phyloP scores from a whole-genome alignment of 176 grass and related monocot genomes.

The Hyparrhenia diplandra region DNA sequence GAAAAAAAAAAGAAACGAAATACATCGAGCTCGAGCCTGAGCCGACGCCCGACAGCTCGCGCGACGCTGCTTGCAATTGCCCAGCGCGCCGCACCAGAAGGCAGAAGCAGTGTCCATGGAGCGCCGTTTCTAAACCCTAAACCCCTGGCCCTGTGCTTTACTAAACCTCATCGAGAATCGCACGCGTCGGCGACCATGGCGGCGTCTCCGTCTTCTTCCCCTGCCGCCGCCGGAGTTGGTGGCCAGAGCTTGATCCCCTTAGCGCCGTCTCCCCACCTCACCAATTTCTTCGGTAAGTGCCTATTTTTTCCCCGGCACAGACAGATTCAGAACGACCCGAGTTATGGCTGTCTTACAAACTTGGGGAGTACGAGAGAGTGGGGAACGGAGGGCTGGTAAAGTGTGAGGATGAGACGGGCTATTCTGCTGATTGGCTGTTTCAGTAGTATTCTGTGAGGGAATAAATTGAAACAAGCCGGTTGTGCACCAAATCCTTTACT shows the following conservation, averaged over 20 bases:
- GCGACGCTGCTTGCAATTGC: too few species aligned
- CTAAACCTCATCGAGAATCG: neutral
- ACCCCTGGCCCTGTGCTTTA: neutral
- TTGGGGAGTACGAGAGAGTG: neutral
- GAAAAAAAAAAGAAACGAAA: too few species aligned
- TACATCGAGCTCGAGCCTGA: neutral
- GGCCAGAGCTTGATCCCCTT: neutral
- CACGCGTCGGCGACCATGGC: constrained; percentile 27
- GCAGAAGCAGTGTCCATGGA: neutral
- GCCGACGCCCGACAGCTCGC: neutral
- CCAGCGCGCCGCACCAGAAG: too few species aligned
- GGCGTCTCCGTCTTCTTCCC: constrained; percentile 17
- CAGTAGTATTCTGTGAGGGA: too few species aligned
- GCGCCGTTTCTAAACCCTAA: constrained; percentile 24
- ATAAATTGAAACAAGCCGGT: too few species aligned
- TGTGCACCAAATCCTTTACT: neutral
- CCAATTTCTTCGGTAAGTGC: constrained; percentile 33
- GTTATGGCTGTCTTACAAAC: neutral
- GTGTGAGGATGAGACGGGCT: neutral
- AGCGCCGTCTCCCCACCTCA: constrained; percentile 19
- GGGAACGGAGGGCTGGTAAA: neutral
- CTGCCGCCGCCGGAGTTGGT: neutral
- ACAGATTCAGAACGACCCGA: neutral
- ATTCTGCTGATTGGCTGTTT: too few species aligned
- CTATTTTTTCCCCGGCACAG: neutral